These are phyloP conservation scores for Geosiphon pyriformis DNA, from an alignment of 192 early-diverging fungal genomes.

Conservation along the genomic window DNA sequence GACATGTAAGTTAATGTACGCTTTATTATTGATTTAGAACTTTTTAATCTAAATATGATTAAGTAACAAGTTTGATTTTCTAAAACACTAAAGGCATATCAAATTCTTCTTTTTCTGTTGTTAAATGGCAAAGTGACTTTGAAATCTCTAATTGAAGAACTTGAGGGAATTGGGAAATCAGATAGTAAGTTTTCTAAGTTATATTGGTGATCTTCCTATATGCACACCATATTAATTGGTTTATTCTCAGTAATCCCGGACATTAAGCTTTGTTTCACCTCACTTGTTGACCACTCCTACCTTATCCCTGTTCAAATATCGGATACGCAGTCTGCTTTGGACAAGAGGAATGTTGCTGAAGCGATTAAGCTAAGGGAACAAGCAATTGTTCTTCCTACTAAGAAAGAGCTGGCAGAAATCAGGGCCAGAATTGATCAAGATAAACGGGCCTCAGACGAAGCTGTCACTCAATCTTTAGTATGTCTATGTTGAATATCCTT, in stretches of 20 bases:
- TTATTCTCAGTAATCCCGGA: too few species aligned
- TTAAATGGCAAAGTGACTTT: conserved; percentile 30
- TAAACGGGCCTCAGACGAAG: conserved; percentile 34
- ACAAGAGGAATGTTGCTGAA: conserved; percentile 59
- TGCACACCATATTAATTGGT: too few species aligned
- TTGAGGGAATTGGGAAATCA: conserved; percentile 17
- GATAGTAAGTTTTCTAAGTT: conserved; percentile 11
- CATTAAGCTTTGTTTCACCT: too few species aligned
- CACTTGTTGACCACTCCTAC: too few species aligned
- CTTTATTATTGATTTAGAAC: too few species aligned
- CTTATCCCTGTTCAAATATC: conserved; percentile 51
- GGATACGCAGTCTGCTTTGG: conserved; percentile 55
- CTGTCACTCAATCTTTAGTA: conserved; percentile 49
- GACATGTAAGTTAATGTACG: too few species aligned
- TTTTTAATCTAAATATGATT: too few species aligned
- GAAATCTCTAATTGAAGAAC: conserved; percentile 15
- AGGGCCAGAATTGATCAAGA: conserved; percentile 44
- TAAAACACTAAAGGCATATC: conserved; percentile 2
- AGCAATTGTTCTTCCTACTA: conserved; percentile 50
- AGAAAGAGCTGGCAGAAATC: conserved; percentile 54
- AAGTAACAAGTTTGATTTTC: too few species aligned
- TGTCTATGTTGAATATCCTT: too few species aligned
- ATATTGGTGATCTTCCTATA: too few species aligned
- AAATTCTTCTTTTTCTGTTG: conserved; percentile 23
- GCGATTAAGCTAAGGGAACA: conserved; percentile 47